Evolutionary conservation across 2,329 filamentous ascomycete genomes (phyloP).

Genomic region (Clarireedia monteithiana): DNA sequence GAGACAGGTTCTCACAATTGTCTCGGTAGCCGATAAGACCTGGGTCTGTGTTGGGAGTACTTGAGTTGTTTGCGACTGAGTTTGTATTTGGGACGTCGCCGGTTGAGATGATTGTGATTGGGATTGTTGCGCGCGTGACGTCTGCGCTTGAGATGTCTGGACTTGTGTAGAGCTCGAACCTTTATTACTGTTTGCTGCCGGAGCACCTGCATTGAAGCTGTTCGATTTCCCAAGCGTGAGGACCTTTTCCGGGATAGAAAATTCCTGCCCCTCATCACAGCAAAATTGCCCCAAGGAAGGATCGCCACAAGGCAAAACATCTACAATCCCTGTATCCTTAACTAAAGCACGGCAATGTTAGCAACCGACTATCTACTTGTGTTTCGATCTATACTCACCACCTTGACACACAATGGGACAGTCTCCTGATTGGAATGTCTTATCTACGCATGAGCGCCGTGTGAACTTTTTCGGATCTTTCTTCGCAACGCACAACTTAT

Average conservation of each 20-base stretch:
- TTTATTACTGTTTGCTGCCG: not conserved
- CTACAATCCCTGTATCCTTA: constrained; percentile 1
- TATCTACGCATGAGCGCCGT: constrained; percentile 13
- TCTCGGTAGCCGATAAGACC: not conserved
- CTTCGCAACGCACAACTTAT: constrained; percentile 15
- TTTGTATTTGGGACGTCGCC: not conserved
- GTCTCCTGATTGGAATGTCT: constrained; percentile 5
- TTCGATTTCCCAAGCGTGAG: constrained; percentile 7
- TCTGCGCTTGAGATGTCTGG: not conserved
- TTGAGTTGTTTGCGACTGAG: not conserved
- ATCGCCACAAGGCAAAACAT: constrained; percentile 12
- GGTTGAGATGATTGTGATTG: not conserved
- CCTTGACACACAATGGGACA: constrained; percentile 16
- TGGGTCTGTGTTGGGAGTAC: not conserved
- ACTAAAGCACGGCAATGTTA: constrained; percentile 3
- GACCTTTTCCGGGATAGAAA: constrained; percentile 6
- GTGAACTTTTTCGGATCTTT: constrained; percentile 4
- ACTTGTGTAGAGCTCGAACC: not conserved
- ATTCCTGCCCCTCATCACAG: constrained; percentile 15
- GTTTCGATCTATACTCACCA: constrained; percentile 6
- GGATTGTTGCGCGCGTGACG: not conserved
- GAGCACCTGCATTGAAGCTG: not conserved
- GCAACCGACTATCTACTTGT: not conserved
- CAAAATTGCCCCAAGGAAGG: constrained; percentile 12
- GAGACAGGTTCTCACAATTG: not conserved